phyloP scores from a whole-genome alignment of 2,329 filamentous ascomycete genomes.

The Aphanocladium album region DNA sequence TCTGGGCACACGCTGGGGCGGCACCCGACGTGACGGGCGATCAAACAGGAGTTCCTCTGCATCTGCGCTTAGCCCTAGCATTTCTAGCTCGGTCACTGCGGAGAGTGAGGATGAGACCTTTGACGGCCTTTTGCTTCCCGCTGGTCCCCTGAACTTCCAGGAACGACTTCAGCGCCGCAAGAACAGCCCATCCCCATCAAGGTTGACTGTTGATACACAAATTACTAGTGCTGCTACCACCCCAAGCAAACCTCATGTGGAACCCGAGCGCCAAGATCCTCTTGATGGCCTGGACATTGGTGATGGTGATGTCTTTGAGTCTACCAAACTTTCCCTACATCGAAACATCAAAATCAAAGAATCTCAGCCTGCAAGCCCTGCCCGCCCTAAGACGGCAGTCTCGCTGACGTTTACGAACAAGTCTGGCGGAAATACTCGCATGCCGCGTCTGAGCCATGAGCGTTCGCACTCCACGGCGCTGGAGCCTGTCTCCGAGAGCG shows the following conservation, averaged over 20 bases:
- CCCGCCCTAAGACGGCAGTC: constrained; percentile 67
- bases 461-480: constrained; percentile 65
- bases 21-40: constrained; percentile 72
- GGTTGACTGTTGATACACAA: constrained; percentile 35
- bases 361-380: constrained; percentile 62
- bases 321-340: constrained; percentile 76
- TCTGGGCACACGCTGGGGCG: constrained; percentile 82
- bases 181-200: constrained; percentile 52
- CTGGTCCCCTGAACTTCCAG: constrained; percentile 76
- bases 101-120: constrained; percentile 94
- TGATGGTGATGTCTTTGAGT: constrained; percentile 74
- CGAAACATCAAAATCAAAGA: constrained; percentile 88
- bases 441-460: constrained; percentile 73
- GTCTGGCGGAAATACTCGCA: constrained; percentile 58
- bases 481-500: constrained; percentile 90
- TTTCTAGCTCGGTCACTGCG: constrained; percentile 82
- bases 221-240: constrained; percentile 13
- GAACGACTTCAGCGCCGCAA: constrained; percentile 71
- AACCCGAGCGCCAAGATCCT: constrained; percentile 67
- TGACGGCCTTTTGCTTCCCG: constrained; percentile 80
- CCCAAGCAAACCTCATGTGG: constrained; percentile 29
- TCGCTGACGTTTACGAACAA: constrained; percentile 91
- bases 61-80: constrained; percentile 85
- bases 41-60: constrained; percentile 81
- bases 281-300: constrained; percentile 83